Conservation (phyloP, 192 early-diverging fungal genomes). For the Backusella tuberculispora region DNA sequence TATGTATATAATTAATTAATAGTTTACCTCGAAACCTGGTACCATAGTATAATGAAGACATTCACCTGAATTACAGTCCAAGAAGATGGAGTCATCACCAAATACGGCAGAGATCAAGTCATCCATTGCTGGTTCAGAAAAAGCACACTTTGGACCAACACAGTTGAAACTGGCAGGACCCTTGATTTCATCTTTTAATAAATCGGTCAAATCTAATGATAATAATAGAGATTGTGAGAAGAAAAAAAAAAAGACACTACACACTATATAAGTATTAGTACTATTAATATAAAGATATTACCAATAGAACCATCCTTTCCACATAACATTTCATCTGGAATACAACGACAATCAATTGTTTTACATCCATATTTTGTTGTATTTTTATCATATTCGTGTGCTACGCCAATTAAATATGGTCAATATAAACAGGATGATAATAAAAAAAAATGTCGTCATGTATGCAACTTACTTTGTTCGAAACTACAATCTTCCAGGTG, state of each 20-base stretch:
- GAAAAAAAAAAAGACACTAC: not conserved
- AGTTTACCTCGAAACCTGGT: slow-evolving; percentile 68
- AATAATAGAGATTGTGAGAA: not conserved
- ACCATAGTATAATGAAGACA: slow-evolving; percentile 87
- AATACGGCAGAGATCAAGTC: slow-evolving; percentile 78
- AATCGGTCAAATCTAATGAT: slow-evolving; percentile 68
- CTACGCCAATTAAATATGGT: not conserved
- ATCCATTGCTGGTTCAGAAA: slow-evolving; percentile 82
- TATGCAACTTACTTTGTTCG: slow-evolving; percentile 49
- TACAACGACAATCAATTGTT: slow-evolving; percentile 81
- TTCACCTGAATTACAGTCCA: slow-evolving; percentile 81
- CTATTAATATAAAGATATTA: slow-evolving; percentile 32
- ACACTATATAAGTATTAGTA: not conserved
- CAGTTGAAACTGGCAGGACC: slow-evolving; percentile 80
- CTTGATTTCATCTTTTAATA: slow-evolving; percentile 74
- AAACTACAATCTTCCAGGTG: slow-evolving; percentile 76
- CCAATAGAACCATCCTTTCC: slow-evolving; percentile 80
- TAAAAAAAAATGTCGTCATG: not conserved
- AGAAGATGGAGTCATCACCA: slow-evolving; percentile 82
- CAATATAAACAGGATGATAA: no score
- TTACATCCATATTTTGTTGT: slow-evolving; percentile 68
- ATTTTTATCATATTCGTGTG: slow-evolving; percentile 51
- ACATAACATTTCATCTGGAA: slow-evolving; percentile 80
- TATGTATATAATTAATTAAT: not conserved
- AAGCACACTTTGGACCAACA: slow-evolving; percentile 57